Evolutionary conservation across 2,329 filamentous ascomycete genomes (phyloP), one percentile per base, ranked within the genome.

Genomic region (Aspergillus caelatus): DNA sequence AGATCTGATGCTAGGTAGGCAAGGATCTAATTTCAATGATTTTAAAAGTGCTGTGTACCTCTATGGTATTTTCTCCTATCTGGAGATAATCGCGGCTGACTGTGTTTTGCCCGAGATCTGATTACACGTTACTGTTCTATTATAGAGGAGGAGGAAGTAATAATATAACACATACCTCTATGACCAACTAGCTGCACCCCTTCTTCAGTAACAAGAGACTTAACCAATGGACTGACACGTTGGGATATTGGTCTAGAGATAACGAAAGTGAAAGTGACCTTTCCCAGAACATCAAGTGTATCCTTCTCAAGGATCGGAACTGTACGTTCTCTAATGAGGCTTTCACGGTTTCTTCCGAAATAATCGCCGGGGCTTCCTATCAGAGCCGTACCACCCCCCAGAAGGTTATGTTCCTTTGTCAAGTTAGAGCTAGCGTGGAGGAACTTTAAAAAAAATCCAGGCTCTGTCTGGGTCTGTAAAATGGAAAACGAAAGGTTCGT

Each of bases 51-150:
- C 1, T 14, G 28, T 21, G n/a, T 66, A 73, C 71, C 62, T 76
- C 69, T 41, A 79, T 65, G 7, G 75, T 79, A 63, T 80, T 79
- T 59, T 80, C 78, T 19, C 77, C 77, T 23, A 80, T 66, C 59
- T 80, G 77, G 53, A 80, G 73, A 61, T 73, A 65, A 32, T 66
- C 73, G 16, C 65, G 71, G 32, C 63, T 68, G 4, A 60, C 59
- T 21, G 71, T 69, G 57, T 78, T 77, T 60, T 73, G 68, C 19
- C 75, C 74, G 4, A 69, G 60, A 11, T 70, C 67, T 72, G 34
- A 2, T 0, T 19, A 46, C 36, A 16, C 7, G 3, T 4, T 28
- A 50, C 19, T 21, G 11, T 11, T 21, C 6, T 3, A n/a, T 6
- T 8, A 26, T 39, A 5, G 14, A 45, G 53, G 23, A 34, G 23